Conservation (phyloP, 768 basidiomycete species). For the Pleurotus djamor region DNA sequence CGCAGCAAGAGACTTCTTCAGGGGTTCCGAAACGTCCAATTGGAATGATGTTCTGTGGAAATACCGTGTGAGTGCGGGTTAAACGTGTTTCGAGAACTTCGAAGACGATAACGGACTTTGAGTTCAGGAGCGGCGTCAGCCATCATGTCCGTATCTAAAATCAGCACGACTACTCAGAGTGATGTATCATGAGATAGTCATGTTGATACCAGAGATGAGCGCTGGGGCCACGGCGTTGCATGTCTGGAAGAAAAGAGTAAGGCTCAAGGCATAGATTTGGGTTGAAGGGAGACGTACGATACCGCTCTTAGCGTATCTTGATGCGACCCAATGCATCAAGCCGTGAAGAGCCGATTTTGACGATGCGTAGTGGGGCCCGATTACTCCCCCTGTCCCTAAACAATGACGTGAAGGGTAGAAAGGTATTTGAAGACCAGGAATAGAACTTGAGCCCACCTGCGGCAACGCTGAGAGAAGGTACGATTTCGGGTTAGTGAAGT, state of each 20-base stretch:
- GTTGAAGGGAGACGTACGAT: slow-evolving; percentile 29
- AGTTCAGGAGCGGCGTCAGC: slow-evolving; percentile 31
- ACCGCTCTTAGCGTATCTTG: slow-evolving; percentile 46
- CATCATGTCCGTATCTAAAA: slow-evolving; percentile 47
- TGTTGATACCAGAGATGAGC: slow-evolving; percentile 36
- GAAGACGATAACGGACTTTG: slow-evolving; percentile 18
- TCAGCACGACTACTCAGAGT: not conserved
- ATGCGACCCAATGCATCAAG: slow-evolving; percentile 52
- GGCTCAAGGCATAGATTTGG: not conserved
- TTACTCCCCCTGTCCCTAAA: slow-evolving; percentile 45
- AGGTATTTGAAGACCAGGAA: no score
- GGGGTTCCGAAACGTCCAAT: slow-evolving; percentile 49
- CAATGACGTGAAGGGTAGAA: not conserved
- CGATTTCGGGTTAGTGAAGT: no score
- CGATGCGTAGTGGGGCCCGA: slow-evolving; percentile 57
- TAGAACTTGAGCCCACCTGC: no score
- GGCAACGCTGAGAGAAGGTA: no score
- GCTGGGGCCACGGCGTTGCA: slow-evolving; percentile 54
- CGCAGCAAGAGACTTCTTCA: slow-evolving; percentile 48
- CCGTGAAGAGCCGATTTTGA: slow-evolving; percentile 56
- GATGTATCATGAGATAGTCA: not conserved
- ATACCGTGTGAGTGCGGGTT: not conserved
- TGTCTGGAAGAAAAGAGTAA: slow-evolving; percentile 25
- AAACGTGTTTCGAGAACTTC: not conserved
- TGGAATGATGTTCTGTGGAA: slow-evolving; percentile 49